phyloP scores from a whole-genome alignment of 2,329 filamentous ascomycete genomes.

The Scedosporium dehoogii region DNA sequence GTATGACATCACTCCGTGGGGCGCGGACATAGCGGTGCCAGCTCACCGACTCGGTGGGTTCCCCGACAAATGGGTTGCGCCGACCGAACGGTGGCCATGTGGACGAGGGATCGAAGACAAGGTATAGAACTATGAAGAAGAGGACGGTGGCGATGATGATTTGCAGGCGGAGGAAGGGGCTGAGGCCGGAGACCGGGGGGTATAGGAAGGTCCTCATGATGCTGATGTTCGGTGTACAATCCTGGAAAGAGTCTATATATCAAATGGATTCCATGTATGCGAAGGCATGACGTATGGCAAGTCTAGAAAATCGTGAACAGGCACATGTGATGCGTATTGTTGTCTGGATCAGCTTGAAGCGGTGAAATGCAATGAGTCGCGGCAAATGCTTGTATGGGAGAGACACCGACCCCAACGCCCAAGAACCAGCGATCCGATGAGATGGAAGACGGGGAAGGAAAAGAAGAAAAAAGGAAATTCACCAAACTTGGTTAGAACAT shows the following conservation, averaged over 20 bases:
- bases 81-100: background rate
- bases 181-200: background rate
- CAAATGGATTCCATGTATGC: background rate
- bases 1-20: background rate
- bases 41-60: background rate
- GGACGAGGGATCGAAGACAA: background rate
- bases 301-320: too few relatives aligned
- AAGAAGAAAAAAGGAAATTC: background rate
- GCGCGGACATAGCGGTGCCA: conserved; percentile 8
- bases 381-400: too few relatives aligned
- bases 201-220: background rate
- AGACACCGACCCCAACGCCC: too few relatives aligned
- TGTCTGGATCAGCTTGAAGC: too few relatives aligned
- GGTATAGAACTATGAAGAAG: background rate
- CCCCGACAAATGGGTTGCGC: background rate
- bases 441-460: background rate
- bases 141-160: background rate
- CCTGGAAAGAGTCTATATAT: background rate
- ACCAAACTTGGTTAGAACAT: background rate
- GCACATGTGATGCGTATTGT: too few relatives aligned
- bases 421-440: background rate
- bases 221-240: background rate
- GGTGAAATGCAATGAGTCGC: too few relatives aligned
- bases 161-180: background rate
- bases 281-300: background rate